Conservation (phyloP, 176 grass and related monocot genomes). For the Oryza brachyantha region DNA sequence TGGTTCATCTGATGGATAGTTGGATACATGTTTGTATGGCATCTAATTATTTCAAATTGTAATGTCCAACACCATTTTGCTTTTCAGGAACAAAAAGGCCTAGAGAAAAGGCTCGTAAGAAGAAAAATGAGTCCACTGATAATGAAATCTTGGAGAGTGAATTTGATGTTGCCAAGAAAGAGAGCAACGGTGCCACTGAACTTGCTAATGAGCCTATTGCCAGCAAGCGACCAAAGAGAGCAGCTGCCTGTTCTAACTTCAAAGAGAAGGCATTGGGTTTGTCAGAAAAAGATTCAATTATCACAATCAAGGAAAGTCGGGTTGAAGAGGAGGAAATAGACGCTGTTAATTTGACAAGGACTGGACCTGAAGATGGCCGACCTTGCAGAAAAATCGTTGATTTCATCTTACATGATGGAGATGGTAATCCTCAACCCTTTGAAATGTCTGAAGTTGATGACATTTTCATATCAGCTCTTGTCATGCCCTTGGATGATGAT, state of each 20-base stretch:
- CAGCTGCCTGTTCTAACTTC: not conserved
- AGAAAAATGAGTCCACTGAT: not conserved
- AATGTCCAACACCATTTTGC: not conserved
- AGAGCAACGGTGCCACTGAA: not conserved
- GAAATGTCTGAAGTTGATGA: not conserved
- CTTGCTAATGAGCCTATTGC: constrained; percentile 30
- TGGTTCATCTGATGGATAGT: not conserved
- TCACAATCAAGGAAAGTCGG: not conserved
- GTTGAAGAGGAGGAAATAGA: not conserved
- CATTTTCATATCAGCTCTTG: not conserved
- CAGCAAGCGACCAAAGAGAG: not conserved
- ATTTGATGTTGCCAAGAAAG: not conserved
- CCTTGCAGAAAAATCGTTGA: not conserved
- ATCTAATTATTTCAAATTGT: constrained; percentile 18
- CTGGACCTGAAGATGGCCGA: not conserved
- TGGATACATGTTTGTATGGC: not conserved
- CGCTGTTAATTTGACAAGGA: not conserved
- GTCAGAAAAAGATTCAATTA: not conserved
- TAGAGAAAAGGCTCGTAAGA: constrained; percentile 7
- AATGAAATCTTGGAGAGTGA: constrained; percentile 16
- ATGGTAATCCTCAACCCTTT: not conserved
- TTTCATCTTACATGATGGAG: not conserved
- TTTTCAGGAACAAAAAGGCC: constrained; percentile 48
- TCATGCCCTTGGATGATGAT: not conserved
- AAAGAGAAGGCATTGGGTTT: not conserved